Percentiles rank a stretch among this genome's conserved stretches.
phyloP scores from a whole-genome alignment of 331 rosid genomes.

The Cucumis variabilis region DNA sequence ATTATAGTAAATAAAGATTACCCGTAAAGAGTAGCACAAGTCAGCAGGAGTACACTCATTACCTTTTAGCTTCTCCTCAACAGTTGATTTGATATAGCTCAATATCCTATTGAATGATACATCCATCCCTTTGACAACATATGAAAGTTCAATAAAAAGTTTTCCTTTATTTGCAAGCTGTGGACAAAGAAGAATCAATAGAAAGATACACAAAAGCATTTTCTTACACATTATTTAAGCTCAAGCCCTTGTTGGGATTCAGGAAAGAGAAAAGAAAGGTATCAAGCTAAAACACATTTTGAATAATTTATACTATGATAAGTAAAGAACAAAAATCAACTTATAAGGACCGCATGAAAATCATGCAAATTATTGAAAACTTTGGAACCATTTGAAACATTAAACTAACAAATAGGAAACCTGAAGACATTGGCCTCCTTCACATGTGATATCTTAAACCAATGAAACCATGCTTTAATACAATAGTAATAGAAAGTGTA shows the following conservation, averaged over 20 bases:
- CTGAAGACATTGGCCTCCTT: background rate
- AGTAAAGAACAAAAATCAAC: background rate
- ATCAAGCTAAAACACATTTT: background rate
- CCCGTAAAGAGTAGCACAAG: slow-evolving; percentile 94
- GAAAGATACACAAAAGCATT: slow-evolving; percentile 30
- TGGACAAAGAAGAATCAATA: slow-evolving; percentile 32
- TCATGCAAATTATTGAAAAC: background rate
- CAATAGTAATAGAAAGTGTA: background rate
- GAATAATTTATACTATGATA: background rate
- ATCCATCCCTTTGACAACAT: slow-evolving; percentile 95
- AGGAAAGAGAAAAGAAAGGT: background rate
- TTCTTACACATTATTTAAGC: slow-evolving; percentile 17
- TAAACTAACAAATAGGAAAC: background rate
- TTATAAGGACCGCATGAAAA: background rate
- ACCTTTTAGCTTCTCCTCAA: slow-evolving; percentile 71
- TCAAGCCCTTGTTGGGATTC: background rate
- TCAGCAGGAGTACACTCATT: slow-evolving; percentile 95
- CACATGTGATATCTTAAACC: background rate
- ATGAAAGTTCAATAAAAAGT: slow-evolving; percentile 83
- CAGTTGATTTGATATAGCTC: slow-evolving; percentile 90
- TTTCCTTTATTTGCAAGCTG: slow-evolving; percentile 95
- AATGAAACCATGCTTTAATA: background rate
- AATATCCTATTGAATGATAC: slow-evolving; percentile 90
- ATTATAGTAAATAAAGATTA: slow-evolving; percentile 33
- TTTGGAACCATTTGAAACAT: background rate